Base-by-base conservation (phyloP, 1,139 yeast genomes). In the Debaryomyces subglobosus region DNA sequence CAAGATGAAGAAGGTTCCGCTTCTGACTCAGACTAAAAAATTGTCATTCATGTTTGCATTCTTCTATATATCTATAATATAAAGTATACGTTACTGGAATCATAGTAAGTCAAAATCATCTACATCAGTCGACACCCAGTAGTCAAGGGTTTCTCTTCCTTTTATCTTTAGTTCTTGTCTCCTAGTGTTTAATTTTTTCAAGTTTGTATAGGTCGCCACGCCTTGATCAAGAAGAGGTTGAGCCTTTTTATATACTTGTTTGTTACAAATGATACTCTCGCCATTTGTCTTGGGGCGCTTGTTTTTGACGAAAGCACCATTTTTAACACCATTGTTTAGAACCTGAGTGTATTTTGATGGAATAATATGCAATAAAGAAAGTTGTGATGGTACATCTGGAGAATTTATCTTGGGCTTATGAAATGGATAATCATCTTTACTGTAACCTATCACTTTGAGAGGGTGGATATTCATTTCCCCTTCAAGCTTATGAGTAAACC, bases 301-400 rank as follows among this genome's bases (percentile, higher is more conserved):
- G 36, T 68, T 74, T 58, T 78, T 82, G 2, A 71, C 57, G 50
- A 59, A 74, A 13, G 74, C 69, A 0, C 87, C 87, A 51, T 79
- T 79, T 49, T 70, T 78, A 4, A 81, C 79, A 0, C 85, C 86
- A 56, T 79, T 80, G 39, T 79, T 69, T 24, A 83, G 64, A 3
- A 78, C 77, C 52, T 83, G 82, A 1, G 59, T 53, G 4, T 58
- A 48, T 1, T 58, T 53, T 1, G 59, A 51, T 2, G 66, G 64
- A 0, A 64, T 65, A 3, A 76, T 55, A 48, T 68, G 60, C 1
- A 77, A 56, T 15, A 78, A 49, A 2, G 79, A 68, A 21, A 71
- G 49, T 8, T 69, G 72, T 7, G 76, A 70, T 0, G 81, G 80
- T 25, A 50, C 62, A 37, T 50, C 39, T 1, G 43, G 57, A 5